Evolutionary conservation across 2,329 filamentous ascomycete genomes (phyloP), one percentile per base, ranked within the genome.

Genomic region (Dactylonectria macrodidyma): DNA sequence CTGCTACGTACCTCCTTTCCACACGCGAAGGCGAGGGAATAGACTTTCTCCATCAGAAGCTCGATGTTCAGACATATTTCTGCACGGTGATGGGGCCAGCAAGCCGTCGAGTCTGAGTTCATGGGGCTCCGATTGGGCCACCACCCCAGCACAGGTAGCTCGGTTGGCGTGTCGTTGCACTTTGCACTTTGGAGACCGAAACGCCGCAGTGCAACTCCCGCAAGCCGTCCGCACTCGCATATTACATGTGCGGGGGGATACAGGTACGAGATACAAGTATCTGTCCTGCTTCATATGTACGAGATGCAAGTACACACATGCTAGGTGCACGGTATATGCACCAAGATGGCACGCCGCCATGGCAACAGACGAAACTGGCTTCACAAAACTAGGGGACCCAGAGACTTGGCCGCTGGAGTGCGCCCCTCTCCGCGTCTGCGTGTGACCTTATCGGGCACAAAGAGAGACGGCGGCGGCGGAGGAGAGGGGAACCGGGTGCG

Each of bases 21-120:
- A 60, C 54, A 66, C 57, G 56, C 62, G 62, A 62, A 62, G 65
- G 72, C 71, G 73, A 72, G 72, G 62, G 70, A 75, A 73, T 75
- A 76, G 34, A 75, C 73, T 75, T 76, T 75, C 51, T 44, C 46
- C 62, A 67, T 65, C 66, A 52, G 67, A 65, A 63, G 66, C 64
- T 47, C 71, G 65, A 69, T 44, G 61, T 74, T 66, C 60, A 50
- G 41, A 57, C 26, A 47, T 55, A 46, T 62, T 51, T 62, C 58
- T 41, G 38, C 58, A 47, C 48, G 58, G 48, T 24, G 34, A 44
- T 46, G 54, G 54, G 54, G 51, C 14, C 26, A 19, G 48, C 24
- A 33, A 46, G 24, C 34, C 52, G 8, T 26, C 19, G 12, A 41
- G 12, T n/a, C 33, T 60, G 24, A 50, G 44, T 52, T 52, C 16